Evolutionary conservation across 2,329 filamentous ascomycete genomes (phyloP).

Genomic region (Magnaporthiopsis poae): DNA sequence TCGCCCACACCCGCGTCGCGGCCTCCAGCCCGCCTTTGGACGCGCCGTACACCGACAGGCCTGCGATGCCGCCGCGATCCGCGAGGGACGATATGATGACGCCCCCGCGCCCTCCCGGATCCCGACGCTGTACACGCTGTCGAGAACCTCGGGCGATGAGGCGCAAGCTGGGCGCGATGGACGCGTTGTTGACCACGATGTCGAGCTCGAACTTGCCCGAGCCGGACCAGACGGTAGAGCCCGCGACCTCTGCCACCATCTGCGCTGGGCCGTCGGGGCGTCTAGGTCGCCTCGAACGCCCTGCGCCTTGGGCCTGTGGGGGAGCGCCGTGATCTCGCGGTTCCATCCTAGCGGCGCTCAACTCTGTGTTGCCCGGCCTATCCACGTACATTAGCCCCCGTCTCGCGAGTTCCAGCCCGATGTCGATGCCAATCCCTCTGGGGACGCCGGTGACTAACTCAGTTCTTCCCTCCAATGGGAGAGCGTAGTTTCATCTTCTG

Average conservation of each 20-base stretch:
- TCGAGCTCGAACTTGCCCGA: constrained; percentile 11
- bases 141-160: constrained; percentile 40
- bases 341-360: constrained; percentile 8
- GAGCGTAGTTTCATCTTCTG: not conserved
- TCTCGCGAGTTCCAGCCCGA: constrained; percentile 55
- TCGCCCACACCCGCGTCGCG: constrained; percentile 48
- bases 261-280: not conserved
- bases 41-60: constrained; percentile 13
- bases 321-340: constrained; percentile 1
- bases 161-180: constrained; percentile 24
- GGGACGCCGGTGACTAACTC: constrained; percentile 21
- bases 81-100: constrained; percentile 52
- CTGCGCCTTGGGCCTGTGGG: not conserved
- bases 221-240: too few relatives aligned
- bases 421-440: constrained; percentile 57
- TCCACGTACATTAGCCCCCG: constrained; percentile 46
- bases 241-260: not conserved
- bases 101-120: constrained; percentile 19
- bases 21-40: constrained; percentile 45
- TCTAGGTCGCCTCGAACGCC: not conserved
- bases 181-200: constrained; percentile 31
- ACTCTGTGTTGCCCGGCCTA: not conserved
- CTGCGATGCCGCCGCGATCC: constrained; percentile 22
- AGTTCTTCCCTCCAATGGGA: not conserved
- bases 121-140: constrained; percentile 43